phyloP scores from a whole-genome alignment of 345 rosid genomes.

The Citrus sp. region DNA sequence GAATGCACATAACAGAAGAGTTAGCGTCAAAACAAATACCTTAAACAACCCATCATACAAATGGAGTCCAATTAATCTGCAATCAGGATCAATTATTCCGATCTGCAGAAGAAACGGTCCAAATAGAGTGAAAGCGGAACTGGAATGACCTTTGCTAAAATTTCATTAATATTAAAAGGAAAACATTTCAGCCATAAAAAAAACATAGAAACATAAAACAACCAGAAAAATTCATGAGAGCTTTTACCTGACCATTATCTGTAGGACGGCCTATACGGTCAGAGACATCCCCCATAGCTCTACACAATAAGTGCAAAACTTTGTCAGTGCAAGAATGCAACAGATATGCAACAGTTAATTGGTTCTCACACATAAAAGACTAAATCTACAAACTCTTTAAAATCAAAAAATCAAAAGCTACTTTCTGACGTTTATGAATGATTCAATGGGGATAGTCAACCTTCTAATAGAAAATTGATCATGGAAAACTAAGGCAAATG shows the following conservation, averaged over 20 bases:
- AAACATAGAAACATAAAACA: background rate
- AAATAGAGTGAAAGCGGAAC: conserved; percentile 2
- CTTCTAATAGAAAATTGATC: background rate
- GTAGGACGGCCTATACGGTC: conserved; percentile 88
- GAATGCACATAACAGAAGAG: background rate
- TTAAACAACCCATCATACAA: conserved; percentile 93
- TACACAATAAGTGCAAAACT: conserved; percentile 21
- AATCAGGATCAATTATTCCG: conserved; percentile 96
- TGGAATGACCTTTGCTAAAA: background rate
- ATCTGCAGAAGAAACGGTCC: conserved; percentile 47
- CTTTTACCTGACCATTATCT: conserved; percentile 87
- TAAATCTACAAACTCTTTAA: background rate
- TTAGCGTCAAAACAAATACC: conserved; percentile 34
- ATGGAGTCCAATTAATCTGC: conserved; percentile 93
- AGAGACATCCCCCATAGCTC: conserved; percentile 95
- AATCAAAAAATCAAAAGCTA: background rate
- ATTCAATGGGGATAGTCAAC: background rate
- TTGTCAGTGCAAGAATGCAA: background rate
- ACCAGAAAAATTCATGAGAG: background rate
- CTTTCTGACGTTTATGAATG: background rate
- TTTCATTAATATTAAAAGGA: background rate
- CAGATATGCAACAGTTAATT: background rate
- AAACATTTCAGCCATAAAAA: background rate
- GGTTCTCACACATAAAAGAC: background rate
- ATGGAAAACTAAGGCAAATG: background rate